Base-by-base conservation (phyloP, 306 rosid species). In the Hippophae tibetana region DNA sequence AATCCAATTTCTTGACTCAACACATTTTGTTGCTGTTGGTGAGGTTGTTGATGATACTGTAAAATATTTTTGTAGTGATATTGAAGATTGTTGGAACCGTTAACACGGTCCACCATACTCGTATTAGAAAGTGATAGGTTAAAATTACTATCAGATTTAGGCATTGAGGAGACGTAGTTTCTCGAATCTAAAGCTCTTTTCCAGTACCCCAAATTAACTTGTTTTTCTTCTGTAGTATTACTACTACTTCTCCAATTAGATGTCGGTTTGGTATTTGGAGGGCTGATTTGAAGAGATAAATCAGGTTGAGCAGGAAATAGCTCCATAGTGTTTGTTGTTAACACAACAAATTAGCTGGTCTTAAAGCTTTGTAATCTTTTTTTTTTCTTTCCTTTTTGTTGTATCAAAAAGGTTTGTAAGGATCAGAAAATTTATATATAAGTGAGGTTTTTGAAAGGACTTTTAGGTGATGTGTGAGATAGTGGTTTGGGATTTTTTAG, bases 271-370 rank as follows among this genome's bases (percentile, higher is more conserved):
- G 52, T 53, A 73, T 78, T 85, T 49, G 94, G 94, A 62, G 94
- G 94, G 63, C 89, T 85, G 72, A 85, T 85, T 82, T 85, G 94
- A 43, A 85, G 66, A 11, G 86, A 79, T 65, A 85, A 78, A 72
- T 85, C 94, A 68, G 94, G 94, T 67, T 85, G 94, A 43, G 94
- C 94, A 27, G 94, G 94, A 57, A 85, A 85, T 43, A 85, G 66
- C 72, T 85, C 94, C 94, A 84, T 80, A 31, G 38, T 31, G 2
- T 42, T 72, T 23, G 23, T 10, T 41, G 6, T 6, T 42, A 6
- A 82, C 38, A 31, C 38, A 31, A 31, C 38, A 2, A 4, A 3
- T 31, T 31, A 31, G 38, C 38, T 31, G 3, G 38, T 31, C 38
- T 4, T 31, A 31, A 18, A 31, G 38, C 38, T 31, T 31, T 31